Base-by-base conservation (phyloP, 305 asterid species). In the Fraxinus velutina region DNA sequence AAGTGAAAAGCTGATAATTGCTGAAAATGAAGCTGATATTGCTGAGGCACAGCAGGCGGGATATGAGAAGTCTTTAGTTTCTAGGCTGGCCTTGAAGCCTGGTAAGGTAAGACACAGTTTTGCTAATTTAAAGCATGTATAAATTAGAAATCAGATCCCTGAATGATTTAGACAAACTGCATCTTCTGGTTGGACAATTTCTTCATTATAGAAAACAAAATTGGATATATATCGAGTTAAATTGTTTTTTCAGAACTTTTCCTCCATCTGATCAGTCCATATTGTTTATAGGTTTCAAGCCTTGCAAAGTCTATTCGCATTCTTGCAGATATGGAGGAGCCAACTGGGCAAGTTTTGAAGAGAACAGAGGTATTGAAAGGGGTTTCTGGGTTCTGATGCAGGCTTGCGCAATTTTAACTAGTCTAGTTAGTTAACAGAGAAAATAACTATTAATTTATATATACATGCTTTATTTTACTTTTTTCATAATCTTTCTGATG, bases 271-370 rank as follows among this genome's bases (percentile, higher is more conserved):
- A 81, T 6, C n/a, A 1, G 34, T 76, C 72, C 8, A 74, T 68
- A 79, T 70, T 77, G 21, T 86, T 66, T 83, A 50, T 78, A 89
- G 96, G 84, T 92, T n/a, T 39, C 89, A 10, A 74, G 86, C 81
- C 92, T 92, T 8, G 93, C 93, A 68, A 92, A 89, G 80, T 87
- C 92, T 29, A 82, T 89, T 52, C 92, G 96, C 42, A 80, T 78
- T 19, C 81, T 92, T 39, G 94, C 96, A 1, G 89, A 90, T 50
- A 88, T 92, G 96, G 89, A 92, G 50, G 96, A 92, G 36, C 96
- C 94, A 24, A 87, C 90, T 22, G 96, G 96, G 78, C 87, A 66
- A 44, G 75, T 89, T 42, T 47, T 88, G 88, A 85, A 75, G 85
- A 90, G 86, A 84, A 92, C 93, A 34, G 94, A 92, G 92, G 96